Evolutionary conservation across 495 filamentous ascomycete genomes (phyloP), one percentile per base, ranked within the genome.

Genomic region (Neurospora terricola): DNA sequence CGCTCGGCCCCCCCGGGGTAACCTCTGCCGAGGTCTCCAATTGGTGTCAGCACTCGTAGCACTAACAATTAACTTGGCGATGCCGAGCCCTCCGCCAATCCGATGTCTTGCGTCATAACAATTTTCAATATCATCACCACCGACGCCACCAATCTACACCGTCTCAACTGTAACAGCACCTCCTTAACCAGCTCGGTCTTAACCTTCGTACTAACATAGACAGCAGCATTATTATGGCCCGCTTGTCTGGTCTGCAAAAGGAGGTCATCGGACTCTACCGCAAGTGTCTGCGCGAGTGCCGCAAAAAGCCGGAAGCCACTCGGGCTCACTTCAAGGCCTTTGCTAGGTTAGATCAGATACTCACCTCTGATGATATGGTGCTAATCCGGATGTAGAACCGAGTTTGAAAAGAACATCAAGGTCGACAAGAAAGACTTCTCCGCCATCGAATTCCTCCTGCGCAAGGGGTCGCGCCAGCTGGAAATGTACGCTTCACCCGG

Each of bases 251-350:
- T 42, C 86, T 98, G n/a, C 96, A 99, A 78, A 90, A 89, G 78
- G 92, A 96, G 72, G 94, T 99, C 9, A 81, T 98, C 48, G 85
- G 89, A 42, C 88, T 99, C 11, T 99, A 98, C 77, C 90, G 94
- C 68, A 88, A 89, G 76, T 98, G 94, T 76, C 85, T 99, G 37
- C 87, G 94, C 69, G 92, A 91, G 77, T 88, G 90, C 71, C 86
- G 90, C 71, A 92, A 91, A 76, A 99, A 99, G 81, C 94, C 96
- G 70, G 76, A 82, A 75, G 80, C 82, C 30, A 82, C 81, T 12
- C 80, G 77, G 23, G 62, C 76, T 16, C 82, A 84, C 73, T 86
- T 86, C 70, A 77, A 81, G 72, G 69, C 76, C 2, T 83, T 85
- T 79, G 80, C 77, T 66, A 80, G 83, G 80, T 83, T 76, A 74